Evolutionary conservation across 768 basidiomycete genomes (phyloP), one percentile per base, ranked within the genome.

Genomic region (Chalciporus pseudorubinellus): DNA sequence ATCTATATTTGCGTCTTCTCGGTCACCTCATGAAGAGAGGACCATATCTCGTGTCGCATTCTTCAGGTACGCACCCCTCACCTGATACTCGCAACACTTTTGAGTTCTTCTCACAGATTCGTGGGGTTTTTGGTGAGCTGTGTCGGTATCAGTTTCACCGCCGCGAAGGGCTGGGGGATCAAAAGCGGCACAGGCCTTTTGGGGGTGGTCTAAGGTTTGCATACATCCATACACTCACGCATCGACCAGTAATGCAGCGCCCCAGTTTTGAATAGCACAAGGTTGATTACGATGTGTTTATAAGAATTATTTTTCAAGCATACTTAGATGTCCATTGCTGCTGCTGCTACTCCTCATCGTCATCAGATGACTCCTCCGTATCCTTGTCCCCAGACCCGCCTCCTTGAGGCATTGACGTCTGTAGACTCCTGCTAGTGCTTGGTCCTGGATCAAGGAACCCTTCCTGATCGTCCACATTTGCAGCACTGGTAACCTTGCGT

Each of bases 1-100:
- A 36, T 85, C 87, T 45, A 93, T 93, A 59, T 93, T 93, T 67
- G 82, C 91, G 22, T 92, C 89, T 12, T 92, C 90, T 19, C 81
- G 90, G 13, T 85, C 87, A 0, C 81, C 86, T 3, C 73, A 85
- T 49, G 90, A 93, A 64, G 90, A 93, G 66, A 81, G 91, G 24
- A 84, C 87, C 1, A 83, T 93, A 46, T 93, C 90, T 34, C 81
- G 89, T 13, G 77, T 90, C 46, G 90, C 91, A 26, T 93, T 93
- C 74, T 92, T 92, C 69, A 81, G 91, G 90, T 88, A 66, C 41
- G 61, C 46, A 18, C 20, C 39, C 24, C 26, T 26, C 33, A 31
- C 29, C 10, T 31, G 1, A 12, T 31, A 31, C 29, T 31, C 12
- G 29, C 29, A 31, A 31, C 10, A 11, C 10, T 31, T 11, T 11